Conservation (phyloP, 139 green algal species). For the Nannochloris sp. region DNA sequence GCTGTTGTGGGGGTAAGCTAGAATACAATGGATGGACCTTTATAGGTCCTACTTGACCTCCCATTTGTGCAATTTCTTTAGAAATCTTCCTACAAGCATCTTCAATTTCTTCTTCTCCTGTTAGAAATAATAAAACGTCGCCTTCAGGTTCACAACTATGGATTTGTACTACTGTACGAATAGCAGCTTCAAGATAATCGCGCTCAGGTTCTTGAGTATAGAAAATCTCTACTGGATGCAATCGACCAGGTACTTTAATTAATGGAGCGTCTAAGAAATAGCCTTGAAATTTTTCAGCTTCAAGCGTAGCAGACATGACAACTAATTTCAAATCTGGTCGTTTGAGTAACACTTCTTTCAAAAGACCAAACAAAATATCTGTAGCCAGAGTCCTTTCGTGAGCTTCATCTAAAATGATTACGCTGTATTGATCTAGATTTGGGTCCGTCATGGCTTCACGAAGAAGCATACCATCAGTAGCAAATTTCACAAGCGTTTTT, state of each 20-base stretch:
- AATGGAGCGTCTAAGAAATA: constrained; percentile 94
- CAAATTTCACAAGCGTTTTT: constrained; percentile 80
- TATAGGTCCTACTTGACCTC: constrained; percentile 63
- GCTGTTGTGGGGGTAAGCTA: constrained; percentile 87
- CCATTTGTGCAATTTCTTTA: constrained; percentile 17
- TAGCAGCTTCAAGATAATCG: constrained; percentile 97
- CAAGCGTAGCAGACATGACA: constrained; percentile 98
- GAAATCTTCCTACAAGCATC: constrained; percentile 61
- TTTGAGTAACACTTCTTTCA: constrained; percentile 83
- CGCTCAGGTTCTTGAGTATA: constrained; percentile 97
- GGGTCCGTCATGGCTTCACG: constrained; percentile 87
- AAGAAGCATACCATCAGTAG: constrained; percentile 96
- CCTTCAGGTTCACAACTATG: constrained; percentile 77
- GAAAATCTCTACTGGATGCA: constrained; percentile 99
- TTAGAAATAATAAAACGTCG: constrained; percentile 98
- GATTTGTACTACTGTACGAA: constrained; percentile 96
- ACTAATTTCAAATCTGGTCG: constrained; percentile 93
- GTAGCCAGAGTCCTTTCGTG: constrained; percentile 82
- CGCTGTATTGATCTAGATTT: constrained; percentile 66
- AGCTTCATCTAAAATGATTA: constrained; percentile 84
- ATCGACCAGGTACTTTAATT: constrained; percentile 94
- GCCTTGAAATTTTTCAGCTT: constrained; percentile 99
- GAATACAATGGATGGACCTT: constrained; percentile 98
- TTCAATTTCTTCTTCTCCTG: constrained; percentile 99
- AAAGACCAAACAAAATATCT: constrained; percentile 81